Conservation (phyloP, 345 rosid species). For the Firmiana major region DNA sequence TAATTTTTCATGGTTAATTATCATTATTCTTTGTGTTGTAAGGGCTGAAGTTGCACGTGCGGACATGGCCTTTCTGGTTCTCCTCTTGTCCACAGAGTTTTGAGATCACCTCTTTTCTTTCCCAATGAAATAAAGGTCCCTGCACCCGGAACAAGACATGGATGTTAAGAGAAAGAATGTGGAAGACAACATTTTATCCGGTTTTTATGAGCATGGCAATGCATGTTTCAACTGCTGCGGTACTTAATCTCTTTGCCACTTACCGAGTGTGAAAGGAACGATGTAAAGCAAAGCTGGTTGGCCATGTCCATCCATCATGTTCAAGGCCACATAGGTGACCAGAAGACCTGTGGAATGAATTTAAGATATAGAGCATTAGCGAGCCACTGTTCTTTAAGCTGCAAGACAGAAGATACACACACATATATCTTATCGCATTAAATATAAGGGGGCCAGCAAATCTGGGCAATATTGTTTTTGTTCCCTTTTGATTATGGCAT, state of each 20-base stretch:
- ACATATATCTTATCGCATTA: neutral
- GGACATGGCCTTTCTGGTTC: constrained; percentile 74
- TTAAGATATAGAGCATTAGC: neutral
- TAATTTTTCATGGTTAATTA: constrained; percentile 3
- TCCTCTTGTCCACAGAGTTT: constrained; percentile 79
- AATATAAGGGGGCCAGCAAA: neutral
- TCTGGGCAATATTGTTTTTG: neutral
- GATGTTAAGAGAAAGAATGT: neutral
- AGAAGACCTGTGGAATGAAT: constrained; percentile 62
- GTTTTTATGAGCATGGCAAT: neutral
- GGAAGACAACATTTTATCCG: neutral
- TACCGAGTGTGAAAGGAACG: constrained; percentile 94
- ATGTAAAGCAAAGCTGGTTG: constrained; percentile 97
- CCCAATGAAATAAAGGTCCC: constrained; percentile 76
- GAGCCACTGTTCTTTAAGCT: neutral
- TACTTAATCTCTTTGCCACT: constrained; percentile 15
- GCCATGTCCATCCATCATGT: constrained; percentile 98
- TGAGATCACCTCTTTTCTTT: constrained; percentile 76
- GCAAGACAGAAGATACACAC: neutral
- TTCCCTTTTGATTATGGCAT: neutral
- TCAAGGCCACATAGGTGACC: constrained; percentile 82
- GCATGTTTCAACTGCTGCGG: neutral
- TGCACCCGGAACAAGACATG: constrained; percentile 20
- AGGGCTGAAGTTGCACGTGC: constrained; percentile 53
- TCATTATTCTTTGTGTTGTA: neutral